Evolutionary conservation across 2,329 filamentous ascomycete species (phyloP).

Genomic region (Lecanoromycetidae sp.): DNA sequence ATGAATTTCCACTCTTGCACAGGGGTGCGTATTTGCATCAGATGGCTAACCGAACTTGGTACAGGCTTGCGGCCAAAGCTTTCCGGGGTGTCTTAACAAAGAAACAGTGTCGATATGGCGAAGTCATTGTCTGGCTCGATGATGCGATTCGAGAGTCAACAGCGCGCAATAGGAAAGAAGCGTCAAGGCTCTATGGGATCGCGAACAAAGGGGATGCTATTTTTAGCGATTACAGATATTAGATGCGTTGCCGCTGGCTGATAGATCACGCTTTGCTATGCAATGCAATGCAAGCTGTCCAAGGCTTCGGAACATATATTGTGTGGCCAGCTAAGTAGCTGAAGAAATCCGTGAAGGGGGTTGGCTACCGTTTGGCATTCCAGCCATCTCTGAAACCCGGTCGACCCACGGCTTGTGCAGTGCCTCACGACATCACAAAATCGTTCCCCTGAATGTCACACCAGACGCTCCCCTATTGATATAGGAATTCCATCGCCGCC

Average conservation of each 20-base stretch:
- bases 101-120: slow-evolving; percentile 58
- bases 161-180: slow-evolving; percentile 26
- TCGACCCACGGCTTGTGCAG: not conserved
- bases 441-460: not conserved
- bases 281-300: too few relatives aligned
- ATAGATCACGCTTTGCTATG: too few relatives aligned
- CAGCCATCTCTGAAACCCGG: not conserved
- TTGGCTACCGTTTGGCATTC: too few relatives aligned
- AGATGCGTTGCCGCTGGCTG: not conserved
- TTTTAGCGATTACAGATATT: slow-evolving; percentile 30
- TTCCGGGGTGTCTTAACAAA: slow-evolving; percentile 55
- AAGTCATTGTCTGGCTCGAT: slow-evolving; percentile 57
- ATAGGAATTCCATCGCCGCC: too few relatives aligned
- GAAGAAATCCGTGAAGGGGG: too few relatives aligned
- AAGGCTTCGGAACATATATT: too few relatives aligned
- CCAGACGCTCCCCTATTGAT: too few relatives aligned
- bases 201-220: slow-evolving; percentile 25
- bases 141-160: slow-evolving; percentile 33
- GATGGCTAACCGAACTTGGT: slow-evolving; percentile 7
- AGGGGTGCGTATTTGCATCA: not conserved
- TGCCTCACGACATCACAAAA: not conserved
- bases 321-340: too few relatives aligned
- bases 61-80: slow-evolving; percentile 55
- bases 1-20: not conserved
- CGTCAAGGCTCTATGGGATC: slow-evolving; percentile 25